These are phyloP conservation scores for Rehmannia glutinosa DNA, from an alignment of 257 asterid genomes.

Conservation along the genomic window DNA sequence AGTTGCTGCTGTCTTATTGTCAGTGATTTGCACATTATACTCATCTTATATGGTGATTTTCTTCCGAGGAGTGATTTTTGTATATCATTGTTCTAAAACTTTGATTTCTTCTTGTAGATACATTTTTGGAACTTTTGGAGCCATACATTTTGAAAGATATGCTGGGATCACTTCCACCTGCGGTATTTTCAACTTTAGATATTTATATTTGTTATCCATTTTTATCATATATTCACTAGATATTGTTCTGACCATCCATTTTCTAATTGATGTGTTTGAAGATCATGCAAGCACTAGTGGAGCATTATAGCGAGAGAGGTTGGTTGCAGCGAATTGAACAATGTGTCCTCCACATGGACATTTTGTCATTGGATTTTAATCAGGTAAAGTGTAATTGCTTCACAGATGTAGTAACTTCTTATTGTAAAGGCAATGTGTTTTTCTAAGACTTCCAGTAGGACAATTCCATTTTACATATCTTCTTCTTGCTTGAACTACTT, in stretches of 20 bases:
- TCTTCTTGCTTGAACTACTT: slow-evolving; percentile 7
- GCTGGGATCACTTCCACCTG: slow-evolving; percentile 98
- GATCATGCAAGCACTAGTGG: slow-evolving; percentile 98
- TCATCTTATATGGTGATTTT: slow-evolving; percentile 8
- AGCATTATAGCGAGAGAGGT: slow-evolving; percentile 89
- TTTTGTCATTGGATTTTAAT: slow-evolving; percentile 89
- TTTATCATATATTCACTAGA: slow-evolving; percentile 8
- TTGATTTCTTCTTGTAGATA: slow-evolving; percentile 46
- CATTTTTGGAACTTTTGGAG: slow-evolving; percentile 95
- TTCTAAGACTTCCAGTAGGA: neutral
- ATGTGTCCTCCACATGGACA: slow-evolving; percentile 99
- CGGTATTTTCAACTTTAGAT: slow-evolving; percentile 39
- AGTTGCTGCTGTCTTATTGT: slow-evolving; percentile 1
- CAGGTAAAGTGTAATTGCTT: slow-evolving; percentile 50
- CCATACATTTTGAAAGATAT: slow-evolving; percentile 95
- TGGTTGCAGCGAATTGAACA: slow-evolving; percentile 98
- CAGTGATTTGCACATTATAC: neutral
- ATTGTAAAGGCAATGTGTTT: slow-evolving; percentile 12
- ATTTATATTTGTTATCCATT: neutral
- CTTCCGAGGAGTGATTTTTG: neutral
- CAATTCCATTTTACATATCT: neutral
- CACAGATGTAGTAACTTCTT: slow-evolving; percentile 1
- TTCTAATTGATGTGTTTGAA: slow-evolving; percentile 29
- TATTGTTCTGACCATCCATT: slow-evolving; percentile 11
- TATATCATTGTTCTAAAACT: slow-evolving; percentile 6